These are phyloP conservation scores for Alternaria ethzedia DNA, from an alignment of 2,329 filamentous ascomycete genomes.

Conservation along the genomic window DNA sequence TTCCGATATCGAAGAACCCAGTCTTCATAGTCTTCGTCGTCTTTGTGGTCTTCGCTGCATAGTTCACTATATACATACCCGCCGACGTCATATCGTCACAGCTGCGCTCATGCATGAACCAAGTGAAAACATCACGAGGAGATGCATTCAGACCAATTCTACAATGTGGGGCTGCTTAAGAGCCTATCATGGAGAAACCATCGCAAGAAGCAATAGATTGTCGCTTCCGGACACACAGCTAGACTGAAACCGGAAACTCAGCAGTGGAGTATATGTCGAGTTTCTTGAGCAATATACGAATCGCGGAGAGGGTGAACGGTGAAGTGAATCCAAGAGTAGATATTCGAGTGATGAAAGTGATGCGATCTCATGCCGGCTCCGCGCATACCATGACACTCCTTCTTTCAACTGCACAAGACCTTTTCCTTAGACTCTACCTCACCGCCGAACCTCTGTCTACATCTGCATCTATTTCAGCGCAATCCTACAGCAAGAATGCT, in stretches of 20 bases:
- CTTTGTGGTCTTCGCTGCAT: not conserved
- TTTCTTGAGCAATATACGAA: not conserved
- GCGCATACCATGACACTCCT: not conserved
- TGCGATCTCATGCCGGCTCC: not conserved
- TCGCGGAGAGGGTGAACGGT: not conserved
- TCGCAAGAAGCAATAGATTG: not conserved
- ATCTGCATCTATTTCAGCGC: not conserved
- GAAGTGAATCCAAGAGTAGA: not conserved
- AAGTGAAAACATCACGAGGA: not conserved
- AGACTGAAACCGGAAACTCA: not conserved
- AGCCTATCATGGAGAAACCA: not conserved
- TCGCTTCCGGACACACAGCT: not conserved
- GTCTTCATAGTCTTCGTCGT: not conserved
- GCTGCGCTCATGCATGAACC: not conserved
- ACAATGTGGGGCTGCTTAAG: not conserved
- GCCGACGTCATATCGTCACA: not conserved
- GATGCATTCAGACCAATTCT: not conserved
- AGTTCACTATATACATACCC: not conserved
- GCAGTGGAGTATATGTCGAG: not conserved
- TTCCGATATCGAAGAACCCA: not conserved
- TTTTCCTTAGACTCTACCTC: not conserved
- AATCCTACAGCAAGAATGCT: not conserved
- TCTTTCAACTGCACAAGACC: not conserved
- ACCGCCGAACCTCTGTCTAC: not conserved
- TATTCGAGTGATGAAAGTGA: not conserved